Percentiles rank a stretch among this genome's conserved stretches.
Evolutionary conservation across 2,329 filamentous ascomycete genomes (phyloP).

Genomic region (Xylaria sp.): DNA sequence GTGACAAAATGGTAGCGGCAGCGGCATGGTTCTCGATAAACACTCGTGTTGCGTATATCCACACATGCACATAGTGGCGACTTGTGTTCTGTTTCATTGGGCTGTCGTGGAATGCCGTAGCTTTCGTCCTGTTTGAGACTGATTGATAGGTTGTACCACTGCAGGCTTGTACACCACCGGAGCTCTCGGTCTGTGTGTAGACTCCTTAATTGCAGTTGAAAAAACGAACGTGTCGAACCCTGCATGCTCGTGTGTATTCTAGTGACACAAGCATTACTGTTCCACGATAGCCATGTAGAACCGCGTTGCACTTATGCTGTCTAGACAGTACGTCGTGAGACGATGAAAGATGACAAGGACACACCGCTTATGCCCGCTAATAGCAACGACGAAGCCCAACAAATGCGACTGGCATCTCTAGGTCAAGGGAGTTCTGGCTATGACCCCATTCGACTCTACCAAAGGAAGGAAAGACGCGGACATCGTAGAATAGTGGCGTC

Average conservation of each 20-base stretch:
- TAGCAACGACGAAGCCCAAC: not conserved
- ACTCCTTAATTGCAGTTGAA: not conserved
- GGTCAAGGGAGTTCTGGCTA: not conserved
- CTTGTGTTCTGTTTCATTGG: conserved; percentile 22
- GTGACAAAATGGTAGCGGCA: conserved; percentile 2
- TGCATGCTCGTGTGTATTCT: not conserved
- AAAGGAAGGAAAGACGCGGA: not conserved
- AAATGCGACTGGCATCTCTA: conserved; percentile 1
- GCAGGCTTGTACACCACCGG: not conserved
- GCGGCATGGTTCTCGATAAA: conserved; percentile 1
- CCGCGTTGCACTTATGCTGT: conserved; percentile 7
- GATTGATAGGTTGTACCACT: not conserved
- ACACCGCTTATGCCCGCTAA: conserved; percentile 4
- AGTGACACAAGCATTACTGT: conserved; percentile 7
- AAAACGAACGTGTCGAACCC: not conserved
- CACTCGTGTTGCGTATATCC: conserved; percentile 7
- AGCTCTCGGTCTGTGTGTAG: not conserved
- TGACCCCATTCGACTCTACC: not conserved
- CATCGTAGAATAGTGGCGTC: not conserved
- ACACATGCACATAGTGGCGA: not conserved
- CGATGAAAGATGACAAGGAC: not conserved
- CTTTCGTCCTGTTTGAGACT: conserved; percentile 3
- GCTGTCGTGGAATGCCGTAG: not conserved
- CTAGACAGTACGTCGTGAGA: conserved; percentile 5
- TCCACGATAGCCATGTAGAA: conserved; percentile 2